Evolutionary conservation across 2,329 filamentous ascomycete genomes (phyloP).

Genomic region (Penicillium sp.): DNA sequence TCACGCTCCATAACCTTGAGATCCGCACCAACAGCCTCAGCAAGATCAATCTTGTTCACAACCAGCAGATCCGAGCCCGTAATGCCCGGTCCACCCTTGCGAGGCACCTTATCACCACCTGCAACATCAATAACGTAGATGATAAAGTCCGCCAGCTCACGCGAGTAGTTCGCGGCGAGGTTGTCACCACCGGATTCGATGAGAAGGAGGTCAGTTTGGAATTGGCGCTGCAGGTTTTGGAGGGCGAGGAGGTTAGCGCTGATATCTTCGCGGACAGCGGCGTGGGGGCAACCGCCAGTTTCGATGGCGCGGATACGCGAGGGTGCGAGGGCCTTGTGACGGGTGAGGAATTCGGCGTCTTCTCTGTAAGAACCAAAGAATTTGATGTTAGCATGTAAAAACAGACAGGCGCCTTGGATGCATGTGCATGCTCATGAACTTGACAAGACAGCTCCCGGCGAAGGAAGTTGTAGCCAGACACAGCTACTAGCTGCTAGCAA

Average conservation of each 20-base stretch:
- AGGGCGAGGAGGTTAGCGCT: slow-evolving; percentile 89
- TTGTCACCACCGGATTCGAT: slow-evolving; percentile 98
- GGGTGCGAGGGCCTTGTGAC: slow-evolving; percentile 79
- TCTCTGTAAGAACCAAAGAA: slow-evolving; percentile 56
- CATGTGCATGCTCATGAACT: too few relatives aligned
- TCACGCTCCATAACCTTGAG: slow-evolving; percentile 93
- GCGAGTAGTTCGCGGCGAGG: slow-evolving; percentile 92
- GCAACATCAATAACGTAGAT: slow-evolving; percentile 98
- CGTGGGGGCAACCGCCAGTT: slow-evolving; percentile 95
- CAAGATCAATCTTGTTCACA: slow-evolving; percentile 96
- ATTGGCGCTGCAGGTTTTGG: slow-evolving; percentile 81
- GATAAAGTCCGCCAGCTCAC: slow-evolving; percentile 95
- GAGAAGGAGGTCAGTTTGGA: slow-evolving; percentile 80
- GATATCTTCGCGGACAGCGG: slow-evolving; percentile 96
- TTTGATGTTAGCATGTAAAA: too few relatives aligned
- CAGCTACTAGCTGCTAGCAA: too few relatives aligned
- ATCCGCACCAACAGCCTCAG: slow-evolving; percentile 87
- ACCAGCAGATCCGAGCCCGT: slow-evolving; percentile 93
- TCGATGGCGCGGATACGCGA: slow-evolving; percentile 92
- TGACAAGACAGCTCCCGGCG: too few relatives aligned
- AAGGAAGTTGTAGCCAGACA: too few relatives aligned
- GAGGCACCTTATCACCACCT: slow-evolving; percentile 93
- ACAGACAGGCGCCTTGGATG: too few relatives aligned
- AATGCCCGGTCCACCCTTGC: slow-evolving; percentile 95
- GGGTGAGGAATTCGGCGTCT: slow-evolving; percentile 95